Evolutionary conservation across 2,329 filamentous ascomycete species (phyloP).

Genomic region (Fusarium continuum): DNA sequence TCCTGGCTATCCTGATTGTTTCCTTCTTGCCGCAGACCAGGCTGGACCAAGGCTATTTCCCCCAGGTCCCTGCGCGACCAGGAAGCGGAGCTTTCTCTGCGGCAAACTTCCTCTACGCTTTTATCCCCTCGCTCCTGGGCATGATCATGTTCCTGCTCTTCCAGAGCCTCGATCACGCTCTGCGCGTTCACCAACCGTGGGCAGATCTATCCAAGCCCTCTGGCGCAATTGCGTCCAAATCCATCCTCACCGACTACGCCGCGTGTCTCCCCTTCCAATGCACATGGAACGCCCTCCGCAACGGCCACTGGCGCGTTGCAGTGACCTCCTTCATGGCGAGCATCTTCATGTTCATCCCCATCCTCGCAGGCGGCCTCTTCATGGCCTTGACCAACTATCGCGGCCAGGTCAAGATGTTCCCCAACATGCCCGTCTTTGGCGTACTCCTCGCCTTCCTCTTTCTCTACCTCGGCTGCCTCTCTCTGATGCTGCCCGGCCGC

Average conservation of each 20-base stretch:
- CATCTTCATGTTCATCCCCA: slow-evolving; percentile 69
- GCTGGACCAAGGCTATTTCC: slow-evolving; percentile 75
- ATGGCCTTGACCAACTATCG: slow-evolving; percentile 71
- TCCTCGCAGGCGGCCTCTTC: slow-evolving; percentile 76
- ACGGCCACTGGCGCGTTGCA: slow-evolving; percentile 73
- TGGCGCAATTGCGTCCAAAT: slow-evolving; percentile 69
- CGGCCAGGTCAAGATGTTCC: slow-evolving; percentile 70
- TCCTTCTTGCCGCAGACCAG: slow-evolving; percentile 78
- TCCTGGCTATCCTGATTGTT: slow-evolving; percentile 77
- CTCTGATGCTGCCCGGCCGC: slow-evolving; percentile 69
- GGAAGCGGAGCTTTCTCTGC: slow-evolving; percentile 76
- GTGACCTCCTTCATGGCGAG: slow-evolving; percentile 67
- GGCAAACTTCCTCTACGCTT: slow-evolving; percentile 88
- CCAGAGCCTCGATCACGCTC: slow-evolving; percentile 70
- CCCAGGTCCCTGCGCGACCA: slow-evolving; percentile 70
- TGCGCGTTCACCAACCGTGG: slow-evolving; percentile 76
- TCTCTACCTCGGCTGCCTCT: slow-evolving; percentile 73
- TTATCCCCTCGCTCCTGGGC: slow-evolving; percentile 74
- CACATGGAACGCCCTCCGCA: slow-evolving; percentile 64
- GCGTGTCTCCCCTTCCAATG: slow-evolving; percentile 70
- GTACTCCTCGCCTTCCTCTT: slow-evolving; percentile 76
- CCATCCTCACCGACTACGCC: slow-evolving; percentile 76
- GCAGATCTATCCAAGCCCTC: slow-evolving; percentile 65
- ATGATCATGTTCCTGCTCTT: slow-evolving; percentile 73
- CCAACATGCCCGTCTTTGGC: slow-evolving; percentile 77